Percentiles rank a stretch among this genome's conserved stretches.
phyloP scores from a whole-genome alignment of 225 moss, liverwort and hornwort species.

The Asterella californica region DNA sequence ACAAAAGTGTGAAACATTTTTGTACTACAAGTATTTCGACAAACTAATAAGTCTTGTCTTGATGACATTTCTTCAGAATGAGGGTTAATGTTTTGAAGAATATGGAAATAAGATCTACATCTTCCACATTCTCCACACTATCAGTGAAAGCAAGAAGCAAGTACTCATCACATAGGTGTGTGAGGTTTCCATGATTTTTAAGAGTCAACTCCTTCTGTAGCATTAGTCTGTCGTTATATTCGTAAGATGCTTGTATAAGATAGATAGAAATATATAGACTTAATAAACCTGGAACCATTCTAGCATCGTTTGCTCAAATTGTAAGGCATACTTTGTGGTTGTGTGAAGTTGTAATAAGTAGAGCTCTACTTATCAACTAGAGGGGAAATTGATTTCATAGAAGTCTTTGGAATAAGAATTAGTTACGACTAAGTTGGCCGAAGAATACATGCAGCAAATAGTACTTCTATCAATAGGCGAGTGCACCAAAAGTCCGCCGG shows the following conservation, averaged over 20 bases:
- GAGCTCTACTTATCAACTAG: too few relatives aligned
- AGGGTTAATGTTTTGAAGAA: constrained; percentile 48
- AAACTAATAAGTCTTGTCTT: constrained; percentile 37
- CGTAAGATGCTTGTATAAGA: constrained; percentile 52
- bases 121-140: constrained; percentile 42
- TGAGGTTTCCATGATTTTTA: constrained; percentile 34
- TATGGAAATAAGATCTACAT: constrained; percentile 54
- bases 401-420: too few relatives aligned
- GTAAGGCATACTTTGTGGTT: constrained; percentile 42
- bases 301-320: constrained; percentile 45
- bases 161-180: constrained; percentile 51
- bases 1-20: constrained; percentile 55
- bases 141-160: constrained; percentile 51
- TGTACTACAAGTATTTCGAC: constrained; percentile 50
- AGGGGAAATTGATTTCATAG: too few relatives aligned
- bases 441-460: too few relatives aligned
- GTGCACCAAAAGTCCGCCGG: too few relatives aligned
- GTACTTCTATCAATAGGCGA: too few relatives aligned
- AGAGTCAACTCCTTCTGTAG: constrained; percentile 17
- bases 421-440: too few relatives aligned
- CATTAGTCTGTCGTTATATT: constrained; percentile 38
- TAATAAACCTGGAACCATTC: constrained; percentile 36
- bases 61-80: constrained; percentile 42
- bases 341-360: too few relatives aligned
- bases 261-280: constrained; percentile 44